phyloP scores from a whole-genome alignment of 495 filamentous ascomycete genomes.

The Thozetella sp. region DNA sequence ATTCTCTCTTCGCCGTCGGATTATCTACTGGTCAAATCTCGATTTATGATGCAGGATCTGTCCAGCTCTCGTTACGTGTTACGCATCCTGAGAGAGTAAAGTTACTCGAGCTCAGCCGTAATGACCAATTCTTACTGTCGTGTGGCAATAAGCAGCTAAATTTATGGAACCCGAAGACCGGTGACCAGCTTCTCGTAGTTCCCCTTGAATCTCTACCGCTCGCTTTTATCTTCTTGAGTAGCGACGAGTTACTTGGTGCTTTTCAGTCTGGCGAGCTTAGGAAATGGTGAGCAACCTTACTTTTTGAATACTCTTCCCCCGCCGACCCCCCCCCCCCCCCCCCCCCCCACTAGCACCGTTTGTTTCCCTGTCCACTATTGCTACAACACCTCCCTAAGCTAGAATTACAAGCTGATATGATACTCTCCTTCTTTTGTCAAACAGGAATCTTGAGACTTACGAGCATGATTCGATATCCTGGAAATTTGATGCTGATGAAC shows the following conservation, averaged over 20 bases:
- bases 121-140: conserved; percentile 16
- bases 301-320: too few species aligned
- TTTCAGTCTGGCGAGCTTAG: conserved; percentile 14
- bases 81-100: conserved; percentile 21
- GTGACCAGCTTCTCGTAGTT: conserved; percentile 11
- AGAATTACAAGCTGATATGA: background rate
- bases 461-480: conserved; percentile 11
- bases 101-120: conserved; percentile 17
- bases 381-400: background rate
- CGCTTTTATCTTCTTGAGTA: conserved; percentile 8
- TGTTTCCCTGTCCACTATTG: too few species aligned
- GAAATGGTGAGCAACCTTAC: conserved; percentile 11
- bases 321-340: too few species aligned
- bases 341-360: too few species aligned
- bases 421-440: background rate
- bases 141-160: conserved; percentile 14
- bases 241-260: conserved; percentile 14
- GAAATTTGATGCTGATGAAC: conserved; percentile 9
- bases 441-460: conserved; percentile 6
- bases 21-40: conserved; percentile 23
- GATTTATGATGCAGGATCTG: conserved; percentile 19
- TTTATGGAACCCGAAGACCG: conserved; percentile 18
- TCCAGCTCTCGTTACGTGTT: conserved; percentile 14
- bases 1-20: conserved; percentile 26
- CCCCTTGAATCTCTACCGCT: conserved; percentile 5